Evolutionary conservation across 1,284 basidiomycete genomes (phyloP).

Genomic region (Polyporus tsugae): DNA sequence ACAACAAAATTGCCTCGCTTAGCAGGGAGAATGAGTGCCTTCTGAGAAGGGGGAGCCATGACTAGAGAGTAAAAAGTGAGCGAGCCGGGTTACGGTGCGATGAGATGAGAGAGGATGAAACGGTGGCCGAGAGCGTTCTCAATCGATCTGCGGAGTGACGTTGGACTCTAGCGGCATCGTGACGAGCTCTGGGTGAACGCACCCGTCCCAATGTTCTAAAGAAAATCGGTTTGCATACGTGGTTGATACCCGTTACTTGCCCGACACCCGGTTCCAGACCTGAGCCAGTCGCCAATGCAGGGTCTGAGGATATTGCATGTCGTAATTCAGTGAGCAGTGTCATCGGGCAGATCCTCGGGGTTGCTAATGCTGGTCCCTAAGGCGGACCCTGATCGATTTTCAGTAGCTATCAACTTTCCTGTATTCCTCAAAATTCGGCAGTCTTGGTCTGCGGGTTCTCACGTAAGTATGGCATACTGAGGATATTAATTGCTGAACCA

Average conservation of each 20-base stretch:
- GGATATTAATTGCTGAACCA: neutral
- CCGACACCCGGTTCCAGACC: neutral
- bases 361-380: neutral
- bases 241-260: neutral
- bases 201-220: neutral
- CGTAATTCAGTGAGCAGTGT: neutral
- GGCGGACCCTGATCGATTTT: neutral
- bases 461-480: neutral
- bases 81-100: neutral
- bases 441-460: neutral
- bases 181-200: neutral
- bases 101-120: neutral
- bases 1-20: constrained; percentile 32
- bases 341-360: neutral
- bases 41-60: constrained; percentile 21
- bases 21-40: constrained; percentile 35
- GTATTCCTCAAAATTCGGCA: neutral
- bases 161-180: neutral
- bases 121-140: neutral
- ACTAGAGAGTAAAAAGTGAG: neutral
- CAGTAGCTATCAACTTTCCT: neutral
- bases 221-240: neutral
- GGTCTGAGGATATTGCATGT: neutral
- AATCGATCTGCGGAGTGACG: neutral
- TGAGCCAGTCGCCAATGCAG: neutral